phyloP scores from a whole-genome alignment of 257 asterid genomes.

The Eustoma russellianum region DNA sequence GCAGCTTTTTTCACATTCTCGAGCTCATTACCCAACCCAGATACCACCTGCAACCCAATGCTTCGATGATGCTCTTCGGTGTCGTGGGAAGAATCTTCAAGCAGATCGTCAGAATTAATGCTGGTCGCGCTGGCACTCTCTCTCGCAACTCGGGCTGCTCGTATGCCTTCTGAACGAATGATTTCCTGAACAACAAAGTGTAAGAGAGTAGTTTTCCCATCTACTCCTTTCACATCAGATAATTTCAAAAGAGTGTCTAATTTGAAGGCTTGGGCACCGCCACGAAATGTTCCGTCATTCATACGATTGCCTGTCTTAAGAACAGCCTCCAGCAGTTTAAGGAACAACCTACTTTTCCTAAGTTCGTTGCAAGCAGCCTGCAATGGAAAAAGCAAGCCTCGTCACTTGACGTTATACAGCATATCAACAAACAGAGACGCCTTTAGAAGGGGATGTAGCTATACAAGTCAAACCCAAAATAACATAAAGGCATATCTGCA shows the following conservation, averaged over 20 bases:
- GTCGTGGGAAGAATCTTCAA: constrained; percentile 27
- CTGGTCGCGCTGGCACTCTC: constrained; percentile 33
- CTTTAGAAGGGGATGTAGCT: constrained; percentile 9
- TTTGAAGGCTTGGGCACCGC: constrained; percentile 89
- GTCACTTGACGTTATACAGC: too few relatives aligned
- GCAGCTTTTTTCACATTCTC: constrained; percentile 74
- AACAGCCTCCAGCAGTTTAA: constrained; percentile 84
- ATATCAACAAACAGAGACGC: too few relatives aligned
- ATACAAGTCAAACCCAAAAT: too few relatives aligned
- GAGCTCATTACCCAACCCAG: constrained; percentile 58
- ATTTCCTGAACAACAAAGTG: constrained; percentile 89
- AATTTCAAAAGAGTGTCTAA: constrained; percentile 77
- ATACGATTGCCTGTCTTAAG: constrained; percentile 88
- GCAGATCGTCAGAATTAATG: constrained; percentile 30
- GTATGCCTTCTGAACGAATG: constrained; percentile 67
- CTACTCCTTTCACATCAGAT: constrained; percentile 82
- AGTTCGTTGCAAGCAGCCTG: constrained; percentile 88
- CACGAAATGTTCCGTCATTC: constrained; percentile 88
- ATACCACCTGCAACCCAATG: constrained; percentile 60
- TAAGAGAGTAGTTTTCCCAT: constrained; percentile 70
- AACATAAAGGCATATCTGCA: background rate
- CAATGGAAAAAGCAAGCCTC: constrained; percentile 1
- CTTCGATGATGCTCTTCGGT: constrained; percentile 42
- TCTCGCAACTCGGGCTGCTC: constrained; percentile 53
- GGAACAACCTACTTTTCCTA: constrained; percentile 64